A percentile compares a stretch with the other conserved stretches of the same genome.
Evolutionary conservation across 768 basidiomycete species (phyloP).

Genomic region (Psilocybe azurescens): DNA sequence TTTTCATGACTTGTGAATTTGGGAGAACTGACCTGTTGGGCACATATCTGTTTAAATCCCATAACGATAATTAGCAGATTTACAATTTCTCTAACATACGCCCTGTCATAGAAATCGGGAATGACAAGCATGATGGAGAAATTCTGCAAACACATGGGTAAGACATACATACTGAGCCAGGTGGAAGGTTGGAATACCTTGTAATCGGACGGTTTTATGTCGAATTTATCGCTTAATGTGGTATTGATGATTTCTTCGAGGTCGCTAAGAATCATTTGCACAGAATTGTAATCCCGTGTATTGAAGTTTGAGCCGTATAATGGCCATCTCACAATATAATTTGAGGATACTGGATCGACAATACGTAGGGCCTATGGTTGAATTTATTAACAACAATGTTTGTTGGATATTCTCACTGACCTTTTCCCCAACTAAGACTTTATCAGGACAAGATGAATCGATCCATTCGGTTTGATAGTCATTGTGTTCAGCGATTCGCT

Average conservation of each 20-base stretch:
- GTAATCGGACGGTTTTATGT: conserved; percentile 56
- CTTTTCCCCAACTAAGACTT: conserved; percentile 73
- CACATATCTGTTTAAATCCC: conserved; percentile 93
- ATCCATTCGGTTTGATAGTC: conserved; percentile 92
- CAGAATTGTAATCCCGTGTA: conserved; percentile 73
- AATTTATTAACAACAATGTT: neutral
- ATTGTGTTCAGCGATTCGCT: conserved; percentile 84
- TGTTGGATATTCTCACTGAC: conserved; percentile 33
- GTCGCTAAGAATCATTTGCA: conserved; percentile 77
- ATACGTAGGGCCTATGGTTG: conserved; percentile 65
- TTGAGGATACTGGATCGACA: conserved; percentile 67
- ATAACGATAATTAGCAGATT: conserved; percentile 76
- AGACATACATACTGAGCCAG: neutral
- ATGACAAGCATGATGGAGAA: conserved; percentile 89
- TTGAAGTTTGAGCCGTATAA: conserved; percentile 86
- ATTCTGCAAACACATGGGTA: conserved; percentile 76
- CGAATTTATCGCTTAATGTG: conserved; percentile 65
- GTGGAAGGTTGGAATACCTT: conserved; percentile 49
- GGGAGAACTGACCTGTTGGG: conserved; percentile 73
- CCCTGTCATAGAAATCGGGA: conserved; percentile 89
- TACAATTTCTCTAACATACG: conserved; percentile 80
- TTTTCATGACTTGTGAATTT: neutral
- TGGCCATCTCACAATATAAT: conserved; percentile 83
- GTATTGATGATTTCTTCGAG: conserved; percentile 70
- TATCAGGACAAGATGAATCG: conserved; percentile 49